Evolutionary conservation across 2,329 filamentous ascomycete species (phyloP).

Genomic region (Colletotrichum karsti): DNA sequence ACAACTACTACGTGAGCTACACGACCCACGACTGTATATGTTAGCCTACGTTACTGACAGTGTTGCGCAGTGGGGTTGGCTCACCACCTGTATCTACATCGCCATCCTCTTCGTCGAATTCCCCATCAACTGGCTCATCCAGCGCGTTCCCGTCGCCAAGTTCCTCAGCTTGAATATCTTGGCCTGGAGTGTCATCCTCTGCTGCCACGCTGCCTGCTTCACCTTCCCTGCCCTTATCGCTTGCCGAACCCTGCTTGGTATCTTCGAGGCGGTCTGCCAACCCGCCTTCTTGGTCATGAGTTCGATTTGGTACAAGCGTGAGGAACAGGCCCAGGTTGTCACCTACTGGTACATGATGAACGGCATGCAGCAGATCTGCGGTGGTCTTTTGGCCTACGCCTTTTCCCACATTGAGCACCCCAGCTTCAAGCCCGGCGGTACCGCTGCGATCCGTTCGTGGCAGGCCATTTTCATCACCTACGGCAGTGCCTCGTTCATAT

Average conservation of each 20-base stretch:
- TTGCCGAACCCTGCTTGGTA: constrained; percentile 51
- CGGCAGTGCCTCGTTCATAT: constrained; percentile 43
- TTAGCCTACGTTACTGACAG: constrained; percentile 38
- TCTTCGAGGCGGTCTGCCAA: constrained; percentile 53
- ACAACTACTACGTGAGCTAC: not conserved
- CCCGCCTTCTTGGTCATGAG: constrained; percentile 53
- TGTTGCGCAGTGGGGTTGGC: constrained; percentile 41
- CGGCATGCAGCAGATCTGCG: constrained; percentile 45
- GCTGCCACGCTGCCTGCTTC: constrained; percentile 15
- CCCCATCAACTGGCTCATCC: constrained; percentile 47
- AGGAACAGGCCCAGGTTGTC: constrained; percentile 41
- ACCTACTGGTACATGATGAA: constrained; percentile 42
- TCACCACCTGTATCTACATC: constrained; percentile 46
- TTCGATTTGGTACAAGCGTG: constrained; percentile 40
- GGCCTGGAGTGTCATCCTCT: constrained; percentile 45
- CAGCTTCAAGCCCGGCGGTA: constrained; percentile 22
- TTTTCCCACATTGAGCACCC: constrained; percentile 38
- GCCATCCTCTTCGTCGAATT: constrained; percentile 51
- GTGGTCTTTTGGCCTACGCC: constrained; percentile 49
- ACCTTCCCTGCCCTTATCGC: constrained; percentile 48
- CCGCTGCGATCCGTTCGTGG: constrained; percentile 43
- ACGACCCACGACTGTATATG: constrained; percentile 16
- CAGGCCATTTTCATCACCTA: constrained; percentile 52
- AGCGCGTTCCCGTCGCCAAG: constrained; percentile 47
- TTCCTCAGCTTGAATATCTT: constrained; percentile 47